A percentile compares a stretch with the other conserved stretches of the same genome.
These are phyloP conservation scores for Coemansia brasiliensis DNA, from an alignment of 192 early-diverging fungal genomes.

Conservation along the genomic window DNA sequence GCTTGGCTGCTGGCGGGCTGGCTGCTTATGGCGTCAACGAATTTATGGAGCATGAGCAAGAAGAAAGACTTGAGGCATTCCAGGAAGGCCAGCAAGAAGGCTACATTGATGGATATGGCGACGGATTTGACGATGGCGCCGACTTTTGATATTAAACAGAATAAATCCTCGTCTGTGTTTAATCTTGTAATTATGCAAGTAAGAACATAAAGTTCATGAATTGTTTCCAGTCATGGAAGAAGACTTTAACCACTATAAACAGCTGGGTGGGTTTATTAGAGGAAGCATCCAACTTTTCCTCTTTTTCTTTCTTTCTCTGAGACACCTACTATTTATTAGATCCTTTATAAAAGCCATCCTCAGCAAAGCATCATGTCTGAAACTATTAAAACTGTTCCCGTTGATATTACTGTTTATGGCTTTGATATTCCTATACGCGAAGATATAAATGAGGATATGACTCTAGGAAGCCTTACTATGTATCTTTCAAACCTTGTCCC, in stretches of 20 bases:
- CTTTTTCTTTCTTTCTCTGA: too few species aligned
- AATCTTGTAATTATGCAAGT: too few species aligned
- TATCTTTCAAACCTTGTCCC: too few species aligned
- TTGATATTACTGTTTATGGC: background rate
- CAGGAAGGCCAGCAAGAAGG: constrained; percentile 22
- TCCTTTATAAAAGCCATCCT: too few species aligned
- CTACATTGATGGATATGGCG: constrained; percentile 18
- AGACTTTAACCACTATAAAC: too few species aligned
- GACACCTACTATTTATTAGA: too few species aligned
- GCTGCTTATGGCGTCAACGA: constrained; percentile 28
- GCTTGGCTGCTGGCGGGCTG: constrained; percentile 30
- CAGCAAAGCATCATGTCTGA: background rate
- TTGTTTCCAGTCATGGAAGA: background rate
- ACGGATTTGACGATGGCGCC: constrained; percentile 23
- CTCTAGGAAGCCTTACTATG: too few species aligned
- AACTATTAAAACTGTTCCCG: background rate
- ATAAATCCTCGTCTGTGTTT: background rate
- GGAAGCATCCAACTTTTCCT: too few species aligned
- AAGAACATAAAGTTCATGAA: too few species aligned
- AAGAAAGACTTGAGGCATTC: constrained; percentile 34
- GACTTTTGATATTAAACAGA: constrained; percentile 9
- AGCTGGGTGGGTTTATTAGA: too few species aligned
- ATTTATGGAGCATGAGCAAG: constrained; percentile 33
- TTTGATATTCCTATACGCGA: too few species aligned
- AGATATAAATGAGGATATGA: too few species aligned